These are phyloP conservation scores for Nitzschia sp. DNA, from an alignment of 108 stramenopile species.

Conservation along the genomic window DNA sequence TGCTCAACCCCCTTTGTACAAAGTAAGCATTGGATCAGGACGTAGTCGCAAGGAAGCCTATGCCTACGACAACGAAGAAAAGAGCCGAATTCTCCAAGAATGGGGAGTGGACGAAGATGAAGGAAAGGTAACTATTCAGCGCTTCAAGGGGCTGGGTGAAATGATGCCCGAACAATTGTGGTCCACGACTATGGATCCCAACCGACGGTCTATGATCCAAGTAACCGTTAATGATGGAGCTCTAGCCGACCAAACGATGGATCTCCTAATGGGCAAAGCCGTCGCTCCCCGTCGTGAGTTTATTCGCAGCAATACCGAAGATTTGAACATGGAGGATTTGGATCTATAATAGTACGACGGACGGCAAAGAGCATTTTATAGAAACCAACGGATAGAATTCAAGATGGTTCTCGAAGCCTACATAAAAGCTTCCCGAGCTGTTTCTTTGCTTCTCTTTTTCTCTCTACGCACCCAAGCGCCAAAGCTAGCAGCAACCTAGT, in stretches of 20 bases:
- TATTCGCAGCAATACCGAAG: conserved; percentile 77
- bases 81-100: conserved; percentile 45
- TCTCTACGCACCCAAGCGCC: too few species aligned
- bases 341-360: conserved; percentile 67
- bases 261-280: conserved; percentile 89
- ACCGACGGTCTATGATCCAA: conserved; percentile 69
- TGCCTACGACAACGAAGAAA: conserved; percentile 67
- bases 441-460: too few species aligned
- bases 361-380: too few species aligned
- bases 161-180: conserved; percentile 97
- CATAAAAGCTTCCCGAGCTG: too few species aligned
- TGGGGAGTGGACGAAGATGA: conserved; percentile 29
- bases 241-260: conserved; percentile 80
- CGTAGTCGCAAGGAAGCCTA: conserved; percentile 57
- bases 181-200: conserved; percentile 95
- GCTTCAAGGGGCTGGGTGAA: conserved; percentile 92
- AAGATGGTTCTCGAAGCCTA: too few species aligned
- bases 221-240: conserved; percentile 88
- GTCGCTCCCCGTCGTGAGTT: conserved; percentile 85
- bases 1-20: conserved; percentile 94
- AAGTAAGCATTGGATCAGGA: conserved; percentile 75
- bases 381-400: too few species aligned
- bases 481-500: too few species aligned
- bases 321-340: conserved; percentile 72
- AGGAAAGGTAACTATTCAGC: conserved; percentile 68